phyloP scores from a whole-genome alignment of 2,329 filamentous ascomycete species.

The Leptosphaerulina australis region DNA sequence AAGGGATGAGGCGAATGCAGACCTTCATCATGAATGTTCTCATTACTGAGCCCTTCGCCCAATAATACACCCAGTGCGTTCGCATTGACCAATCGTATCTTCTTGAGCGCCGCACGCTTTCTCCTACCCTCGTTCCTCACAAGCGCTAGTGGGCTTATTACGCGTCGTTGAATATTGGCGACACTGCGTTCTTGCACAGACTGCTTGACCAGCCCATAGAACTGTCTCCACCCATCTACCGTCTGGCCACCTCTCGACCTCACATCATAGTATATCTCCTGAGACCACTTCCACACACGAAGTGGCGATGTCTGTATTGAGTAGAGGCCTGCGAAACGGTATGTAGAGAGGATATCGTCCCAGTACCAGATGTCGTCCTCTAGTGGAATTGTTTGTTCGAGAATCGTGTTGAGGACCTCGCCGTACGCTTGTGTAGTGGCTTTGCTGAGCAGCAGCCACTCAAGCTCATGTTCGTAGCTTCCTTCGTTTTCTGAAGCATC shows the following conservation, averaged over 20 bases:
- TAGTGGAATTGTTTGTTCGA: constrained; percentile 82
- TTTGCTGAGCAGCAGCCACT: constrained; percentile 91
- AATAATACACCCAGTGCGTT: constrained; percentile 86
- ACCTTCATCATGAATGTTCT: constrained; percentile 64
- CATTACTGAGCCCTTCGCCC: constrained; percentile 76
- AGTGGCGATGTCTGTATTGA: constrained; percentile 83
- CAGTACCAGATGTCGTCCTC: constrained; percentile 94
- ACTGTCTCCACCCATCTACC: constrained; percentile 60
- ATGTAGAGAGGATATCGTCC: constrained; percentile 84
- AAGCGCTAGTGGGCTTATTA: constrained; percentile 79
- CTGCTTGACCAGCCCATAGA: constrained; percentile 80
- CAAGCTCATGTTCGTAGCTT: constrained; percentile 74
- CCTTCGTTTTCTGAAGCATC: constrained; percentile 33
- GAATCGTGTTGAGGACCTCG: constrained; percentile 73
- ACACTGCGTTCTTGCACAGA: constrained; percentile 76
- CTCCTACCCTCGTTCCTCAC: constrained; percentile 74
- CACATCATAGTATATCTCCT: constrained; percentile 72
- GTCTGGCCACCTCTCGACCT: constrained; percentile 48
- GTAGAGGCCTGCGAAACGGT: constrained; percentile 79
- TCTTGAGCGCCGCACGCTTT: constrained; percentile 74
- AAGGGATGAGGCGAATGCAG: constrained; percentile 52
- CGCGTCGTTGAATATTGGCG: constrained; percentile 69
- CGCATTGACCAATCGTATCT: constrained; percentile 78
- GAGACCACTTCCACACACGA: constrained; percentile 73
- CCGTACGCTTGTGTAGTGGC: constrained; percentile 91